Conservation (phyloP, 768 basidiomycete genomes). For the Myochromella boudieri region DNA sequence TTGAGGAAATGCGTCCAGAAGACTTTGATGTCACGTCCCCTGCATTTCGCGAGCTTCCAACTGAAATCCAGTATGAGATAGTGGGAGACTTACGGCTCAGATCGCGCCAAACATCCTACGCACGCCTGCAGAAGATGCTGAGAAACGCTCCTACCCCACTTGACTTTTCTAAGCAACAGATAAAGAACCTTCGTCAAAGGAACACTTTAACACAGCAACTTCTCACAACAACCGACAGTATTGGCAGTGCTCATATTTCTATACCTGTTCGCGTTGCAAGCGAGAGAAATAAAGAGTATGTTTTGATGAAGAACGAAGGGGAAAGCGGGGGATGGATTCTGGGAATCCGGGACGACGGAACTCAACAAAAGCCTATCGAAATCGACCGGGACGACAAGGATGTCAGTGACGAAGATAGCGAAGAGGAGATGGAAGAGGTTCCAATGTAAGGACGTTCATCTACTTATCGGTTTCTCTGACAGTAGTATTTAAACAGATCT, state of each 20-base stretch:
- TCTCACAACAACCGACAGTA: slow-evolving; percentile 86
- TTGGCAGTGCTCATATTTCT: slow-evolving; percentile 84
- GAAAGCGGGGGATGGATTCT: slow-evolving; percentile 91
- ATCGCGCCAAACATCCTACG: slow-evolving; percentile 92
- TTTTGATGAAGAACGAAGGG: slow-evolving; percentile 91
- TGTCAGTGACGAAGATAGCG: slow-evolving; percentile 36
- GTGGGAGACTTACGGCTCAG: slow-evolving; percentile 93
- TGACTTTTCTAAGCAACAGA: slow-evolving; percentile 97
- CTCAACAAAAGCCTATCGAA: slow-evolving; percentile 80
- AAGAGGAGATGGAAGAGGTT: slow-evolving; percentile 81
- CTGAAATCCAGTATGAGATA: slow-evolving; percentile 97
- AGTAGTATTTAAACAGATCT: slow-evolving; percentile 28
- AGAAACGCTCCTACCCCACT: slow-evolving; percentile 74
- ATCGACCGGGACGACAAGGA: slow-evolving; percentile 64
- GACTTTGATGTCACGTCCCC: slow-evolving; percentile 92
- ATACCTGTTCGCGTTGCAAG: slow-evolving; percentile 95
- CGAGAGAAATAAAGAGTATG: slow-evolving; percentile 91
- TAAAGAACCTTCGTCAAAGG: slow-evolving; percentile 83
- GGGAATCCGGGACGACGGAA: slow-evolving; percentile 87
- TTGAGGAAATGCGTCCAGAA: slow-evolving; percentile 94
- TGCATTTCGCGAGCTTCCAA: slow-evolving; percentile 89
- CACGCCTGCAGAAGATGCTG: slow-evolving; percentile 90
- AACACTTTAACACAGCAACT: slow-evolving; percentile 93
- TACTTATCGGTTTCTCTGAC: neutral
- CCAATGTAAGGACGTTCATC: slow-evolving; percentile 49